A percentile compares a stretch with the other conserved stretches of the same genome.
These are phyloP conservation scores for Rhizoctonia solani DNA, from an alignment of 1,284 basidiomycete species.

Conservation along the genomic window DNA sequence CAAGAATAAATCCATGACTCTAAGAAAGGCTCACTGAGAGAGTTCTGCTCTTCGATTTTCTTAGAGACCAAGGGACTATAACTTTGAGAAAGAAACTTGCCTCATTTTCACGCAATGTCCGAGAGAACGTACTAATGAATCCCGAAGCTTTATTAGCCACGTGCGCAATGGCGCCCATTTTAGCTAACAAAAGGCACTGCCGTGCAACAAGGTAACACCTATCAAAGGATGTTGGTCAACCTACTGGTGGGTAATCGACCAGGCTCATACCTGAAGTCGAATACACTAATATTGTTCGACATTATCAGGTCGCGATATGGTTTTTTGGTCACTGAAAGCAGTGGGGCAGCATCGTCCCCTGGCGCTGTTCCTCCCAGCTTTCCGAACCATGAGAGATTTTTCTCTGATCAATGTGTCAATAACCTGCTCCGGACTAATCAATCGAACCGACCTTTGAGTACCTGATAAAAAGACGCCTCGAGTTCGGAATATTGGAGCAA, in stretches of 20 bases:
- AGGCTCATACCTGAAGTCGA: conserved; percentile 73
- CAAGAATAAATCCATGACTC: conserved; percentile 96
- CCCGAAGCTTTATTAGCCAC: conserved; percentile 66
- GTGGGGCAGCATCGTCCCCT: conserved; percentile 79
- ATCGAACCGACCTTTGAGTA: conserved; percentile 46
- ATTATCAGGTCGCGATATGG: conserved; percentile 88
- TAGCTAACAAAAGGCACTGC: conserved; percentile 78
- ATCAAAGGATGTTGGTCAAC: background rate
- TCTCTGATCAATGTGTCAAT: conserved; percentile 61
- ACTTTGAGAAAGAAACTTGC: conserved; percentile 51
- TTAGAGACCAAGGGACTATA: background rate
- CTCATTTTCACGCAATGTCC: conserved; percentile 73
- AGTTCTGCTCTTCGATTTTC: conserved; percentile 39
- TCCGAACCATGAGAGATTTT: conserved; percentile 89
- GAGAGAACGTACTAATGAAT: conserved; percentile 83
- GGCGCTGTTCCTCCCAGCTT: conserved; percentile 71
- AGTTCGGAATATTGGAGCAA: conserved; percentile 90
- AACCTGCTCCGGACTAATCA: background rate
- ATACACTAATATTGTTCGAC: conserved; percentile 89
- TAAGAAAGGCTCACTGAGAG: conserved; percentile 76
- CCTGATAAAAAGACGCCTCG: conserved; percentile 82
- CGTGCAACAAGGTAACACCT: conserved; percentile 83
- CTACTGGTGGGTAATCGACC: background rate
- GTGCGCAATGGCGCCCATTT: conserved; percentile 68
- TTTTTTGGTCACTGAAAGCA: conserved; percentile 81